These are phyloP conservation scores for Amanita muscaria DNA, from an alignment of 768 basidiomycete genomes.

Conservation along the genomic window DNA sequence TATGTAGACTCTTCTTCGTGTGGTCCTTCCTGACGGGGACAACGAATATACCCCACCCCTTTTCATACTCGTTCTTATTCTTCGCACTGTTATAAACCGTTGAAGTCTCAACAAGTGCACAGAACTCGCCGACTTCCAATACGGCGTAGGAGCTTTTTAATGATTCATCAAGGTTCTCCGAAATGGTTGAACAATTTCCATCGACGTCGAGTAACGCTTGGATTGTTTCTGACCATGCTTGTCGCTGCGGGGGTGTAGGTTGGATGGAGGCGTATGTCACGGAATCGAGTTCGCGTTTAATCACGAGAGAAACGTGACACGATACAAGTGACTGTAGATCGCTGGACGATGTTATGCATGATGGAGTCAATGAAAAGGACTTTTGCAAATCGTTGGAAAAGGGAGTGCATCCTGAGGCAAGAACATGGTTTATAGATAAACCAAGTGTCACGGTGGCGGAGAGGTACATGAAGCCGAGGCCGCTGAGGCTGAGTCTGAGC, in stretches of 20 bases:
- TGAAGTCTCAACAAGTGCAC: conserved; percentile 1
- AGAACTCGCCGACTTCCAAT: conserved; percentile 1
- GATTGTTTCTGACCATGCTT: background rate
- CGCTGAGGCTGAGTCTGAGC: too few species aligned
- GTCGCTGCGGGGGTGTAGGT: background rate
- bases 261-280: background rate
- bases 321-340: background rate
- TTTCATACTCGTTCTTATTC: background rate
- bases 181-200: background rate
- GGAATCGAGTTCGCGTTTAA: background rate
- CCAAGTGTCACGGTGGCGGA: too few species aligned
- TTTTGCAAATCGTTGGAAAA: too few species aligned
- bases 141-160: background rate
- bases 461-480: too few species aligned
- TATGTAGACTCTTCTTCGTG: conserved; percentile 17
- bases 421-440: too few species aligned
- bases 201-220: background rate
- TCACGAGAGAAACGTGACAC: background rate
- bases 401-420: too few species aligned
- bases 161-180: background rate
- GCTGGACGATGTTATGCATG: too few species aligned
- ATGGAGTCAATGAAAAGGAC: too few species aligned
- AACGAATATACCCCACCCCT: conserved; percentile 6
- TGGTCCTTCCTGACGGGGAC: background rate
- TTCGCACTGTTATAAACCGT: background rate